Percentiles rank a stretch among this genome's conserved stretches.
Evolutionary conservation across 1,139 yeast genomes (phyloP).

Genomic region (Scheffersomyces cryptocercus): DNA sequence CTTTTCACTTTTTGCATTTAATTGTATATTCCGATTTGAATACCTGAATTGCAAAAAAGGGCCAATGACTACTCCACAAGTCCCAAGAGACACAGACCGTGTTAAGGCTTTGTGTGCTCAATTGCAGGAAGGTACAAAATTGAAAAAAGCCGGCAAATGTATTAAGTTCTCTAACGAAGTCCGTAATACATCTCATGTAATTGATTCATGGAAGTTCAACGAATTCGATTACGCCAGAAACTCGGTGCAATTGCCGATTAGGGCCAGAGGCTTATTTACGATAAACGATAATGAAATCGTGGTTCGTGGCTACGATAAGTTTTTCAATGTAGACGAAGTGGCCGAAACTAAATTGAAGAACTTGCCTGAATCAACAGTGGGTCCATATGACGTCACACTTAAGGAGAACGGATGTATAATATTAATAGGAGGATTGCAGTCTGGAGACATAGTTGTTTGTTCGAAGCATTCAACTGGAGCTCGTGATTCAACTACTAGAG

Average conservation of each 20-base stretch:
- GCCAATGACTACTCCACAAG: too few relatives aligned
- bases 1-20: too few relatives aligned
- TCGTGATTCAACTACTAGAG: slow-evolving; percentile 52
- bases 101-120: too few relatives aligned
- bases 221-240: slow-evolving; percentile 80
- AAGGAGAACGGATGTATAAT: slow-evolving; percentile 96
- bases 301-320: slow-evolving; percentile 91
- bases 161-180: slow-evolving; percentile 19
- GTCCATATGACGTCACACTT: slow-evolving; percentile 79
- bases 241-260: slow-evolving; percentile 57
- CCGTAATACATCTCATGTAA: slow-evolving; percentile 15
- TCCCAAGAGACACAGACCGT: too few relatives aligned
- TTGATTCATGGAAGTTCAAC: slow-evolving; percentile 72
- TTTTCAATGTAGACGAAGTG: slow-evolving; percentile 79
- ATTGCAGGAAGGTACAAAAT: slow-evolving; percentile 12
- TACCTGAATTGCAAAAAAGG: too few relatives aligned
- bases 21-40: too few relatives aligned
- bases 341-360: slow-evolving; percentile 49
- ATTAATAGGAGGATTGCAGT: slow-evolving; percentile 71
- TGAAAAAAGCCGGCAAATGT: slow-evolving; percentile 26
- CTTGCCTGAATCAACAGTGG: slow-evolving; percentile 51
- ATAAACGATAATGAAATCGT: slow-evolving; percentile 49
- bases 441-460: slow-evolving; percentile 77
- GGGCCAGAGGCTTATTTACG: slow-evolving; percentile 88
- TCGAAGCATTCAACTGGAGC: slow-evolving; percentile 88